These are phyloP conservation scores for Daldinia sp. DNA, from an alignment of 2,329 filamentous ascomycete species.

Conservation along the genomic window DNA sequence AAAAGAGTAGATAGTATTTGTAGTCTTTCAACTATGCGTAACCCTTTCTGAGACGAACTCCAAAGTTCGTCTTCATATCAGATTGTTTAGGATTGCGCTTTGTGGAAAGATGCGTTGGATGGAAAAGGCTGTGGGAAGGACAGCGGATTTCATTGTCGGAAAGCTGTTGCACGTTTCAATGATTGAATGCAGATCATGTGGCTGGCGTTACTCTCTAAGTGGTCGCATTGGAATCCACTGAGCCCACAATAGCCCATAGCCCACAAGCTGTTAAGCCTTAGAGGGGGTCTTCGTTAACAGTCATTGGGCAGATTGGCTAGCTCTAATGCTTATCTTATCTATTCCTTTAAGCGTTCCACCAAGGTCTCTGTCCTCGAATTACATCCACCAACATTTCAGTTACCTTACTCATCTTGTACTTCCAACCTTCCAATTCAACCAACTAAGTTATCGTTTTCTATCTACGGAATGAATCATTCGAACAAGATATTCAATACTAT, in stretches of 20 bases:
- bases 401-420: not conserved
- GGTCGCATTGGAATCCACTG: conserved; percentile 4
- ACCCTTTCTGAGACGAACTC: conserved; percentile 20
- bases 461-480: not conserved
- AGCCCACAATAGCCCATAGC: conserved; percentile 1
- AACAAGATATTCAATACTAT: not conserved
- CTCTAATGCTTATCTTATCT: conserved; percentile 9
- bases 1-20: conserved; percentile 1
- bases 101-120: conserved; percentile 21
- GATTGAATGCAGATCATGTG: conserved; percentile 34
- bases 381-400: not conserved
- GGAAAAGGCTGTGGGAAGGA: conserved; percentile 19
- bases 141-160: conserved; percentile 26
- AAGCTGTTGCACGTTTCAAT: not conserved
- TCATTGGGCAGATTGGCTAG: not conserved
- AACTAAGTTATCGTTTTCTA: not conserved
- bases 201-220: conserved; percentile 28
- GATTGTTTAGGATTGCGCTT: conserved; percentile 14
- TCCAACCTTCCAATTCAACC: not conserved
- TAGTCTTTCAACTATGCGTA: conserved; percentile 28
- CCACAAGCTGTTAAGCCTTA: not conserved
- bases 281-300: not conserved
- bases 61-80: conserved; percentile 26
- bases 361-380: not conserved
- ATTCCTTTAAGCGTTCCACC: not conserved